Evolutionary conservation across 441 rosid genomes (phyloP).

Genomic region (Syzygium syzygioides): DNA sequence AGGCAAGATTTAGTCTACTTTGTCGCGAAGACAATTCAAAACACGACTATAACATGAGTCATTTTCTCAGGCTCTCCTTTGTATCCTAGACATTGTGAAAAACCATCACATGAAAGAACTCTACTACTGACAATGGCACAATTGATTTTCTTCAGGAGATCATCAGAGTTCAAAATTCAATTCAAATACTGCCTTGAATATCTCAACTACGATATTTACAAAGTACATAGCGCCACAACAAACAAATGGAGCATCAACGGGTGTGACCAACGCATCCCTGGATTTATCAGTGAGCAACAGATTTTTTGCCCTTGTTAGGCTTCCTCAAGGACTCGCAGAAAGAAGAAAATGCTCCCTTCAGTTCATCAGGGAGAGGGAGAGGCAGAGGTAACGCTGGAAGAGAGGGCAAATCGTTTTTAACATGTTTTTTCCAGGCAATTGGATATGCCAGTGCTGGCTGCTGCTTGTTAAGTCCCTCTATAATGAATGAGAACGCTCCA

Average conservation of each 20-base stretch:
- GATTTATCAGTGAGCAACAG: slow-evolving; percentile 21
- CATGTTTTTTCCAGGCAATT: slow-evolving; percentile 17
- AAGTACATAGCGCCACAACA: not conserved
- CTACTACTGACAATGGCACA: not conserved
- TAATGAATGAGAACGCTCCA: slow-evolving; percentile 78
- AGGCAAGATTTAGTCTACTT: not conserved
- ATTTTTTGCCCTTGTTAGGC: slow-evolving; percentile 24
- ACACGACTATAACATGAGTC: not conserved
- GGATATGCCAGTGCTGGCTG: slow-evolving; percentile 81
- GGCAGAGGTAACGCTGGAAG: slow-evolving; percentile 53
- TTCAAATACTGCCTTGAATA: not conserved
- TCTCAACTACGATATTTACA: slow-evolving; percentile 19
- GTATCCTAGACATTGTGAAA: not conserved
- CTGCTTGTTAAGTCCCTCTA: slow-evolving; percentile 76
- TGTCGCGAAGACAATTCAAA: not conserved
- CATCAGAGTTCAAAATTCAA: not conserved
- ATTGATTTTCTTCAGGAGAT: not conserved
- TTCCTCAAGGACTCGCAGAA: slow-evolving; percentile 58
- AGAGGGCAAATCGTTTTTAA: slow-evolving; percentile 10
- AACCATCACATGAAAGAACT: not conserved
- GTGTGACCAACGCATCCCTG: not conserved
- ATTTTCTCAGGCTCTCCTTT: not conserved
- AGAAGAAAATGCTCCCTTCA: slow-evolving; percentile 64
- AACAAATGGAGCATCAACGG: not conserved
- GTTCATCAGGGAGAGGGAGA: slow-evolving; percentile 53